Evolutionary conservation across 805 yeast genomes (phyloP), one percentile per base, ranked within the genome.

Genomic region (Metschnikowia bowlesiae): DNA sequence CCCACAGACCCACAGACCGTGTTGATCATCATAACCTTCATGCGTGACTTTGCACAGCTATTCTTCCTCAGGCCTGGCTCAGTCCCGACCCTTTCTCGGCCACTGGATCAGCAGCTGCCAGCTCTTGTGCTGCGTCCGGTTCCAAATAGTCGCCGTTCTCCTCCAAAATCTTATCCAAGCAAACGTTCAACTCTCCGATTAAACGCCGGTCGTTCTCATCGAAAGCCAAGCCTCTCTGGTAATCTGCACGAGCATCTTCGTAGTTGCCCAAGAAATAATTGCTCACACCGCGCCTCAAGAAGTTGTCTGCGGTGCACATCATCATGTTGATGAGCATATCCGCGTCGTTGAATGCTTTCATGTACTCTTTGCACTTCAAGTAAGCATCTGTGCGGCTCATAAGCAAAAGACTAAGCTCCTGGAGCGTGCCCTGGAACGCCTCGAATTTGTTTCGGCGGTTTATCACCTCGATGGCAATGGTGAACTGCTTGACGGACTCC

Each of bases 221-320:
- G 58, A 85, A 79, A n/a, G 84, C 72, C 51, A 87, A 71, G 0
- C 91, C 95, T 63, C 91, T 77, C 66, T 85, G 91, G 59, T 84
- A 78, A 58, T 81, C 86, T 2, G 80, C 79, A 53, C 82, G 80
- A 2, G 90, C 85, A 8, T 75, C 81, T 41, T 77, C 78, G 51
- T 79, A 76, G 63, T 82, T 81, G 1, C 85, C 87, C 62, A 87
- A 69, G 58, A 84, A 82, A 57, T 69, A 68, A 56, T 76, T 73
- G 41, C 87, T 81, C 44, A 85, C 82, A 1, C 89, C 86, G 59
- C 85, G 78, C 69, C 94, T 78, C 48, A 85, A 72, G 61, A 84
- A 85, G 62, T 86, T 84, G 47, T 87, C 94, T 1, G 91, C 82
- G 4, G 81, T 69, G 47, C 72, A 68, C 63, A 81, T 69, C 67